phyloP scores from a whole-genome alignment of 1,139 yeast species.

The Wickerhamomyces sp. region DNA sequence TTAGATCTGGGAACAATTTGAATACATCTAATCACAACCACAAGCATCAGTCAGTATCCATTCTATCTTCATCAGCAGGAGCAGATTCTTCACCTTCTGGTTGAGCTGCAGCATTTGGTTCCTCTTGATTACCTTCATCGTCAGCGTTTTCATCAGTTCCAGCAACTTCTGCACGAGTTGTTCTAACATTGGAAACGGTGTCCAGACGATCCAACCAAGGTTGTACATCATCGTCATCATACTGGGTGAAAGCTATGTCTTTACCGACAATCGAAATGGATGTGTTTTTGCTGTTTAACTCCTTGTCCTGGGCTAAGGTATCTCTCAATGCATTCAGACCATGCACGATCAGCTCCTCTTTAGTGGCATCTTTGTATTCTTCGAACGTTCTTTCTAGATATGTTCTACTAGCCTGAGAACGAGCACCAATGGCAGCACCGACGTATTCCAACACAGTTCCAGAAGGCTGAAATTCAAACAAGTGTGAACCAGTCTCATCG shows the following conservation, averaged over 20 bases:
- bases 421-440: slow-evolving; percentile 96
- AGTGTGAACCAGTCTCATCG: slow-evolving; percentile 92
- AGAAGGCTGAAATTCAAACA: slow-evolving; percentile 92
- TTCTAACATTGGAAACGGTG: slow-evolving; percentile 51
- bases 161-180: slow-evolving; percentile 30
- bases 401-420: slow-evolving; percentile 97
- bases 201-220: slow-evolving; percentile 72
- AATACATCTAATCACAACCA: too few species aligned
- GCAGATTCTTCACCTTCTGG: slow-evolving; percentile 23
- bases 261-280: slow-evolving; percentile 89
- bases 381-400: slow-evolving; percentile 84
- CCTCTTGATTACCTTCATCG: slow-evolving; percentile 26
- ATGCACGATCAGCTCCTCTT: slow-evolving; percentile 75
- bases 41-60: slow-evolving; percentile 63
- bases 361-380: slow-evolving; percentile 49
- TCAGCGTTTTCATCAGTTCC: slow-evolving; percentile 23
- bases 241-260: slow-evolving; percentile 65
- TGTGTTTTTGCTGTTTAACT: slow-evolving; percentile 76
- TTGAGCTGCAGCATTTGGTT: slow-evolving; percentile 26
- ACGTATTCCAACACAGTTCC: slow-evolving; percentile 88
- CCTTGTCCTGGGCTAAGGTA: slow-evolving; percentile 91
- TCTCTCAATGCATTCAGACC: slow-evolving; percentile 93
- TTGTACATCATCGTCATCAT: slow-evolving; percentile 74
- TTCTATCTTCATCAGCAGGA: slow-evolving; percentile 33
- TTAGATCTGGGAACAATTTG: too few species aligned